These are phyloP conservation scores for Elaeis oleifera DNA, from an alignment of 202 grass and related monocot genomes.

Conservation along the genomic window DNA sequence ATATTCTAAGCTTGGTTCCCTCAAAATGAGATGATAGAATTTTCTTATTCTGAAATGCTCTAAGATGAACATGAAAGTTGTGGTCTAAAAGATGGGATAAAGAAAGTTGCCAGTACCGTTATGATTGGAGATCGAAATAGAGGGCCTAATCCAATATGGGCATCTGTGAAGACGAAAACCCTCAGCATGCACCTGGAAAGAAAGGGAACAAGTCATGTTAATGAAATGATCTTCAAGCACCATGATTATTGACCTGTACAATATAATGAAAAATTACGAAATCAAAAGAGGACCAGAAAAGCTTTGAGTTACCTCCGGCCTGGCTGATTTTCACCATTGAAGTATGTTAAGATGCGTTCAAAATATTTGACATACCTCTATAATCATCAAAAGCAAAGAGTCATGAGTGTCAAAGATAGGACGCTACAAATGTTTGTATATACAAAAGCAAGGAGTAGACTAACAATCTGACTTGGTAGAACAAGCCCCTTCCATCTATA, in stretches of 20 bases:
- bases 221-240: not conserved
- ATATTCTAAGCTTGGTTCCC: no score
- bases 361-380: constrained; percentile 99
- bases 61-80: not conserved
- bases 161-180: constrained; percentile 98
- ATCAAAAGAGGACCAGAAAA: constrained; percentile 17
- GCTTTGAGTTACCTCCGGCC: constrained; percentile 45
- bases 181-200: constrained; percentile 94
- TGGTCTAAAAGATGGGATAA: no score
- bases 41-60: not conserved
- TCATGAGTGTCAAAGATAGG: constrained; percentile 20
- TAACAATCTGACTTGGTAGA: constrained; percentile 98
- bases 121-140: constrained; percentile 86
- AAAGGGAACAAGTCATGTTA: constrained; percentile 21
- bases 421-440: not conserved
- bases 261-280: constrained; percentile 16
- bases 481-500: constrained; percentile 93
- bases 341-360: constrained; percentile 75
- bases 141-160: constrained; percentile 94
- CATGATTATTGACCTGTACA: no score
- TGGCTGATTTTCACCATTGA: constrained; percentile 92
- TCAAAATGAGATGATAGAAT: not conserved
- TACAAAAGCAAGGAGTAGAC: constrained; percentile 27
- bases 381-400: constrained; percentile 20
- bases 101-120: constrained; percentile 43